Evolutionary conservation across 139 green algal species (phyloP).

Genomic region (Picochlorum sp.): DNA sequence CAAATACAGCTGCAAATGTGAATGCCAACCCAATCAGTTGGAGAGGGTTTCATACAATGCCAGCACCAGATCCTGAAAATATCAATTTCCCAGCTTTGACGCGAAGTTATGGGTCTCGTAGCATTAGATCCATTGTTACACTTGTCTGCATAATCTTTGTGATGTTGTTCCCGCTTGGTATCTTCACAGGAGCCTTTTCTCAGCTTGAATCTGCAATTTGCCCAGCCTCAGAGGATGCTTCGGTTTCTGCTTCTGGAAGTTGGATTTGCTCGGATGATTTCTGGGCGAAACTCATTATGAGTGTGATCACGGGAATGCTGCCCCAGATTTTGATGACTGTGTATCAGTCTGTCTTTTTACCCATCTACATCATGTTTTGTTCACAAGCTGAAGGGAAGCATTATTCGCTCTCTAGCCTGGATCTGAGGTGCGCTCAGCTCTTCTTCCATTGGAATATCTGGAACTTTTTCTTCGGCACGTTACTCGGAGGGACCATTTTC

Average conservation of each 20-base stretch:
- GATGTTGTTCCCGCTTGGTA: conserved; percentile 41
- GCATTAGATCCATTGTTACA: conserved; percentile 2
- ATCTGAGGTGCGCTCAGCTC: conserved; percentile 33
- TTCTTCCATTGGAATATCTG: conserved; percentile 58
- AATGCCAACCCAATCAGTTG: conserved; percentile 26
- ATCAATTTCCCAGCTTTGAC: conserved; percentile 27
- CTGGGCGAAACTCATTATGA: conserved; percentile 27
- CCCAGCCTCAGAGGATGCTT: not conserved
- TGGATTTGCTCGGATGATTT: conserved; percentile 45
- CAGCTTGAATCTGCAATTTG: not conserved
- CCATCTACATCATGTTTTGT: conserved; percentile 9
- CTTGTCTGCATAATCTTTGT: conserved; percentile 14
- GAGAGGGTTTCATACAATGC: conserved; percentile 20
- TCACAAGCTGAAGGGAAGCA: conserved; percentile 4
- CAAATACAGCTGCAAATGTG: conserved; percentile 7
- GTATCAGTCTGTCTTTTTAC: conserved; percentile 50
- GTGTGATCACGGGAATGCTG: conserved; percentile 55
- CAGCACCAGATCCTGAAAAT: conserved; percentile 25
- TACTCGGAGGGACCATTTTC: conserved; percentile 41
- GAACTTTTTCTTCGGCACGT: conserved; percentile 61
- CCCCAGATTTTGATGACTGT: conserved; percentile 57
- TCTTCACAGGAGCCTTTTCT: not conserved
- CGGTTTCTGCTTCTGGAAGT: conserved; percentile 1
- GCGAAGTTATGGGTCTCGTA: conserved; percentile 14
- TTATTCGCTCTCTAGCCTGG: conserved; percentile 22